Percentiles rank a stretch among this genome's conserved stretches.
phyloP scores from a whole-genome alignment of 2,329 filamentous ascomycete genomes.

The Ophiocordyceps sinensis region DNA sequence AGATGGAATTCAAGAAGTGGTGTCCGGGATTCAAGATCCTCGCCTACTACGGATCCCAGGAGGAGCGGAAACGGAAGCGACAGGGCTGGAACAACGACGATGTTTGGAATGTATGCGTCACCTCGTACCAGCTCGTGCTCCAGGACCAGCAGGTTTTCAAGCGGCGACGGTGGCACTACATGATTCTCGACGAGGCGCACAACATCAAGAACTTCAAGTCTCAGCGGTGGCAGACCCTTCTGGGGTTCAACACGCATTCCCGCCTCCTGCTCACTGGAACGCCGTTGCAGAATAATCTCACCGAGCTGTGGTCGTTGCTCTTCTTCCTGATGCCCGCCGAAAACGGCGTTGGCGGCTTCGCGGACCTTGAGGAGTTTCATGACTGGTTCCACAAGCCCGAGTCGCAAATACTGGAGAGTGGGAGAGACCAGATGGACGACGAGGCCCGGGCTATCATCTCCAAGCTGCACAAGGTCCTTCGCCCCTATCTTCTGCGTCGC shows the following conservation, averaged over 20 bases:
- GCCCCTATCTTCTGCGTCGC: slow-evolving; percentile 79
- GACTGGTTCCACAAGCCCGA: slow-evolving; percentile 93
- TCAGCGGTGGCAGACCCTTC: slow-evolving; percentile 86
- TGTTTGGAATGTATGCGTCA: slow-evolving; percentile 94
- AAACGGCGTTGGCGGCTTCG: slow-evolving; percentile 76
- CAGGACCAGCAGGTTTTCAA: slow-evolving; percentile 93
- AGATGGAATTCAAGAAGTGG: slow-evolving; percentile 99
- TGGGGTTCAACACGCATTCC: slow-evolving; percentile 84
- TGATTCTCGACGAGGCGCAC: slow-evolving; percentile 95
- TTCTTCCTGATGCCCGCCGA: slow-evolving; percentile 95
- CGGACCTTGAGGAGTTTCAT: slow-evolving; percentile 88
- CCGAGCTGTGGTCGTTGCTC: slow-evolving; percentile 89
- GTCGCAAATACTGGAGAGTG: slow-evolving; percentile 90
- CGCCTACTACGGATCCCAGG: slow-evolving; percentile 88
- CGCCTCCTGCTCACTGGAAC: slow-evolving; percentile 85
- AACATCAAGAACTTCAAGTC: slow-evolving; percentile 99
- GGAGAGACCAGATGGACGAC: slow-evolving; percentile 84
- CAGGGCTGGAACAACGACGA: slow-evolving; percentile 89
- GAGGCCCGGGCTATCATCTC: slow-evolving; percentile 84
- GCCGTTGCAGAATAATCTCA: slow-evolving; percentile 90
- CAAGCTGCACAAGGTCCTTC: slow-evolving; percentile 85
- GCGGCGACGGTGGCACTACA: slow-evolving; percentile 87
- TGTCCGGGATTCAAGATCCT: slow-evolving; percentile 95
- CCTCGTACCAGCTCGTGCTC: slow-evolving; percentile 89
- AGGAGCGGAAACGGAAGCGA: slow-evolving; percentile 82